Percentiles rank a stretch among this genome's conserved stretches.
Conservation (phyloP, 495 filamentous ascomycete genomes). For the Penicillium ochrochloron region DNA sequence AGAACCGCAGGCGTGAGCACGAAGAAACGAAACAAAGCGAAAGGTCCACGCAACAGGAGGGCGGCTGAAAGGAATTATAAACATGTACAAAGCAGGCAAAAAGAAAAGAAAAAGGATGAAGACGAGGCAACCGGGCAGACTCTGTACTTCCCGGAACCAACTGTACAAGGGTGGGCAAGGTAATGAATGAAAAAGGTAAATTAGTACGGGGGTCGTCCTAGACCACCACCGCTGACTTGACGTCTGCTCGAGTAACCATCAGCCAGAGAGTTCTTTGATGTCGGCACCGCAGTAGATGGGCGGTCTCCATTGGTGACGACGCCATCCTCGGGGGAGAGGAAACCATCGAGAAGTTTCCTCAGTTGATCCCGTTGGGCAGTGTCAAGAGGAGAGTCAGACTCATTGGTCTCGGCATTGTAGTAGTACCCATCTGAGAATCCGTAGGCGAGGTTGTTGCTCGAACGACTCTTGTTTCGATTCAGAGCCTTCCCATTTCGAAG, state of each 20-base stretch:
- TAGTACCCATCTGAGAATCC: slow-evolving; percentile 22
- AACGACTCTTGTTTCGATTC: slow-evolving; percentile 44
- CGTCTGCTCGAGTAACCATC: slow-evolving; percentile 31
- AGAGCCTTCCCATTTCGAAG: slow-evolving; percentile 33
- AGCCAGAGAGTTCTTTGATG: slow-evolving; percentile 22
- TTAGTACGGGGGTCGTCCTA: slow-evolving; percentile 53
- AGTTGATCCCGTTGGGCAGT: slow-evolving; percentile 38
- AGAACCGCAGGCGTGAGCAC: background rate
- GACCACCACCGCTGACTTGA: slow-evolving; percentile 36
- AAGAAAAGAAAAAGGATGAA: slow-evolving; percentile 7
- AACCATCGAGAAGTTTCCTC: slow-evolving; percentile 44
- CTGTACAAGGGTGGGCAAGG: slow-evolving; percentile 24
- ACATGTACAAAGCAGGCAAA: slow-evolving; percentile 27
- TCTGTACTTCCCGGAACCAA: slow-evolving; percentile 15
- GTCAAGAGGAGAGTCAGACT: slow-evolving; percentile 21
- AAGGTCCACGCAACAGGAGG: background rate
- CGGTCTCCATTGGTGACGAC: slow-evolving; percentile 27
- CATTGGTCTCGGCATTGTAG: slow-evolving; percentile 17
- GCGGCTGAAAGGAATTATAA: slow-evolving; percentile 20
- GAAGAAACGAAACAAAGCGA: background rate
- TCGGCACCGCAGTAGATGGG: slow-evolving; percentile 16
- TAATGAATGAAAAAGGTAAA: slow-evolving; percentile 1
- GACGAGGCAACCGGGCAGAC: slow-evolving; percentile 12
- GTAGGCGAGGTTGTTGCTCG: slow-evolving; percentile 41
- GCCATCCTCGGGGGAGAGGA: slow-evolving; percentile 34